A percentile compares a stretch with the other conserved stretches of the same genome.
These are phyloP conservation scores for Ceratobasidium sp. DNA, from an alignment of 1,284 basidiomycete genomes.

Conservation along the genomic window DNA sequence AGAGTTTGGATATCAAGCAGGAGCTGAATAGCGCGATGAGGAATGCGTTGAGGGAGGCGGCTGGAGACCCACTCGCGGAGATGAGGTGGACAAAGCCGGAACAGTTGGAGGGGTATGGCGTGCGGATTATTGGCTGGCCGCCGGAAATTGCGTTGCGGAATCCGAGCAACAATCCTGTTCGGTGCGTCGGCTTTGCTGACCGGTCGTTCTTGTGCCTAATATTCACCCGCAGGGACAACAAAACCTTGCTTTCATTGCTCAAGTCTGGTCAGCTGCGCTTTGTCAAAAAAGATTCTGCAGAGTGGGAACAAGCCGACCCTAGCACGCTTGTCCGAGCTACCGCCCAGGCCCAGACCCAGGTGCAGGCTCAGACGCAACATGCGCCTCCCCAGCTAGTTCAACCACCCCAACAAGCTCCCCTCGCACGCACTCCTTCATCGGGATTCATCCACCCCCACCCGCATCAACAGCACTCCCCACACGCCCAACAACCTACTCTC, in stretches of 20 bases:
- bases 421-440: neutral
- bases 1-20: conserved; percentile 43
- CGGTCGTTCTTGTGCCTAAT: neutral
- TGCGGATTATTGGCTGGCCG: conserved; percentile 46
- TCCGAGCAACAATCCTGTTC: conserved; percentile 42
- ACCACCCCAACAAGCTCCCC: conserved; percentile 10
- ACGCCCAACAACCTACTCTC: conserved; percentile 7
- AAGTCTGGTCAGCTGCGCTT: conserved; percentile 38
- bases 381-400: conserved; percentile 17
- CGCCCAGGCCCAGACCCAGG: conserved; percentile 37
- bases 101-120: conserved; percentile 44
- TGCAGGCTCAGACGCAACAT: neutral
- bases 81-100: conserved; percentile 47
- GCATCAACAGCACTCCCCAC: conserved; percentile 19
- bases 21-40: conserved; percentile 42
- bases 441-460: conserved; percentile 29
- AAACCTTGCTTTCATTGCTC: conserved; percentile 24
- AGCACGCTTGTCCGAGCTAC: conserved; percentile 24
- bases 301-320: conserved; percentile 38
- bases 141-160: conserved; percentile 43
- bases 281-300: conserved; percentile 32
- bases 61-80: conserved; percentile 44
- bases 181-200: neutral
- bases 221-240: conserved; percentile 15
- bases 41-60: conserved; percentile 43